Evolutionary conservation across 371 early-diverging fungal species (phyloP).

Genomic region (Mortierella sp.): DNA sequence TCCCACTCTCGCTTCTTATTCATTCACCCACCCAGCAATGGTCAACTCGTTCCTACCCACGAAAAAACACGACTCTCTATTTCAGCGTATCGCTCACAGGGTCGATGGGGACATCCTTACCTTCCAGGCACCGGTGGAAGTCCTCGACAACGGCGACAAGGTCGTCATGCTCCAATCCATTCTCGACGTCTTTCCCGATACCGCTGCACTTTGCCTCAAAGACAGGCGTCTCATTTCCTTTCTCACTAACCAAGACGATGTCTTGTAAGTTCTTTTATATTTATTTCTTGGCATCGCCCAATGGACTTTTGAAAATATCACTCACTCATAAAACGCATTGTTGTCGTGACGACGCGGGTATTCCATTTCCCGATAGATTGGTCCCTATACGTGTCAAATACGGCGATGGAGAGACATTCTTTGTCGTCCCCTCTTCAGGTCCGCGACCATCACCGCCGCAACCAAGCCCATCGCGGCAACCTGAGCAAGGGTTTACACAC

Average conservation of each 20-base stretch:
- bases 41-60: not conserved
- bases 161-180: slow-evolving; percentile 28
- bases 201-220: slow-evolving; percentile 11
- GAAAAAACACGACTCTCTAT: not conserved
- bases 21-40: not conserved
- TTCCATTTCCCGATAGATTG: slow-evolving; percentile 1
- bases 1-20: not conserved
- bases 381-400: slow-evolving; percentile 27
- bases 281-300: too few relatives aligned
- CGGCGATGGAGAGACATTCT: slow-evolving; percentile 3
- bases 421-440: slow-evolving; percentile 13
- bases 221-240: slow-evolving; percentile 19
- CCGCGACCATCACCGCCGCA: not conserved
- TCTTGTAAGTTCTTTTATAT: slow-evolving; percentile 13
- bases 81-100: slow-evolving; percentile 11
- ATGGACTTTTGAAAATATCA: too few relatives aligned
- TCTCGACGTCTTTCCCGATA: slow-evolving; percentile 30
- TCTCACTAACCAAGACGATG: slow-evolving; percentile 19
- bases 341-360: not conserved
- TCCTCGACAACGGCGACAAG: not conserved
- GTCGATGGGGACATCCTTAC: slow-evolving; percentile 17
- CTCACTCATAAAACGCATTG: not conserved
- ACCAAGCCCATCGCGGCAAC: not conserved
- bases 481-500: not conserved
- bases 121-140: slow-evolving; percentile 27